A percentile compares a stretch with the other conserved stretches of the same genome.
phyloP scores from a whole-genome alignment of 495 filamentous ascomycete species.

The Podospora bellae-mahoneyi region DNA sequence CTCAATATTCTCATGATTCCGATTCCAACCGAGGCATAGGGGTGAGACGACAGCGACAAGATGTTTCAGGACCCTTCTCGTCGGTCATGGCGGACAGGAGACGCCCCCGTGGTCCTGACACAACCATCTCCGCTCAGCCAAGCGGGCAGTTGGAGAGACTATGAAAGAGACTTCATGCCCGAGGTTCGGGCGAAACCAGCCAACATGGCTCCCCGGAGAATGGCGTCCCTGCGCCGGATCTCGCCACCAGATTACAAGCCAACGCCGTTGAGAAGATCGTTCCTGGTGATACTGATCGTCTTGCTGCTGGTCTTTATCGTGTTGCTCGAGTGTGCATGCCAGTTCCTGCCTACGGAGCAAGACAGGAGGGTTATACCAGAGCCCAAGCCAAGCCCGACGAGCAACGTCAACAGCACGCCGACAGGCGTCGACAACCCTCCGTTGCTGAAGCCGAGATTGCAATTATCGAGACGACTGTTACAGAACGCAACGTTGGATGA shows the following conservation, averaged over 20 bases:
- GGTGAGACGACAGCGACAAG: neutral
- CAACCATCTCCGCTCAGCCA: slow-evolving; percentile 1
- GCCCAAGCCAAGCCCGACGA: neutral
- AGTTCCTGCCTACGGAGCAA: slow-evolving; percentile 26
- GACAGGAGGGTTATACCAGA: slow-evolving; percentile 15
- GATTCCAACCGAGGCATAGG: neutral
- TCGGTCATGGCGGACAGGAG: neutral
- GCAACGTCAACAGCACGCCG: neutral
- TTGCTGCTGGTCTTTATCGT: slow-evolving; percentile 25
- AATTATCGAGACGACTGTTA: neutral
- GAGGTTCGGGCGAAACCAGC: neutral
- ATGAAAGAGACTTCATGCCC: slow-evolving; percentile 1
- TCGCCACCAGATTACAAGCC: slow-evolving; percentile 35
- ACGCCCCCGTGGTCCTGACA: neutral
- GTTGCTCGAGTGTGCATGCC: slow-evolving; percentile 26
- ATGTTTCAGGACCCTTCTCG: neutral
- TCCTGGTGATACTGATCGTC: slow-evolving; percentile 25
- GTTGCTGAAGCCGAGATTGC: slow-evolving; percentile 3
- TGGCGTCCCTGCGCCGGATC: neutral
- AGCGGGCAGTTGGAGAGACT: slow-evolving; percentile 3
- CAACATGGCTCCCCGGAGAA: slow-evolving; percentile 3
- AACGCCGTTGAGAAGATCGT: slow-evolving; percentile 35
- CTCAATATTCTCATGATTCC: neutral
- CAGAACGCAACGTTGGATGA: neutral
- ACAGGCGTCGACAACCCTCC: neutral